Conservation (phyloP, 2,329 filamentous ascomycete genomes). For the Aspergillus sp. region DNA sequence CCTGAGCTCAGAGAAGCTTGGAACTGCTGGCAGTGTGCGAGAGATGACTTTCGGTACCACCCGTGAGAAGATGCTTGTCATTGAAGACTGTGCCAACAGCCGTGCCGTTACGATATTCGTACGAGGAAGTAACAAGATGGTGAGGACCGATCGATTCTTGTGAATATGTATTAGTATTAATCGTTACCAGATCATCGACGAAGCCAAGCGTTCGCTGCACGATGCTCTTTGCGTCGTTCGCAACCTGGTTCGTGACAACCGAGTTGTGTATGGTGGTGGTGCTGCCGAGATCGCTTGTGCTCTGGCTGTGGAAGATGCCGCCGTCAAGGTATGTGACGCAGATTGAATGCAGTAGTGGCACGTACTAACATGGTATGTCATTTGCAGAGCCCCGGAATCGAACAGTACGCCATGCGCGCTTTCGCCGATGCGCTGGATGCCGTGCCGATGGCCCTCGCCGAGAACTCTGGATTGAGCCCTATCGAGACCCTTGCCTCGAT, state of each 20-base stretch:
- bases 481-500: conserved; percentile 93
- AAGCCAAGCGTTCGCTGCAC: conserved; percentile 95
- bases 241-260: conserved; percentile 93
- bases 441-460: conserved; percentile 91
- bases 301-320: conserved; percentile 90
- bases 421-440: conserved; percentile 93
- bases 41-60: conserved; percentile 98
- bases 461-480: conserved; percentile 94
- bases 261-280: conserved; percentile 95
- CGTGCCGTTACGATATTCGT: conserved; percentile 95
- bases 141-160: conserved; percentile 44
- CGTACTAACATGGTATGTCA: not conserved
- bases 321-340: conserved; percentile 62
- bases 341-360: not conserved
- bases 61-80: conserved; percentile 98
- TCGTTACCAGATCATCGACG: conserved; percentile 80
- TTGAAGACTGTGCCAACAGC: conserved; percentile 98
- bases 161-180: conserved; percentile 3
- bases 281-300: conserved; percentile 97
- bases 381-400: conserved; percentile 78
- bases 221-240: conserved; percentile 97
- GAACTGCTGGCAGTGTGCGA: conserved; percentile 81
- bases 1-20: conserved; percentile 84
- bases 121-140: conserved; percentile 99
- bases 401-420: conserved; percentile 98